These are phyloP conservation scores for Periconia sp. DNA, from an alignment of 2,329 filamentous ascomycete species.

Conservation along the genomic window DNA sequence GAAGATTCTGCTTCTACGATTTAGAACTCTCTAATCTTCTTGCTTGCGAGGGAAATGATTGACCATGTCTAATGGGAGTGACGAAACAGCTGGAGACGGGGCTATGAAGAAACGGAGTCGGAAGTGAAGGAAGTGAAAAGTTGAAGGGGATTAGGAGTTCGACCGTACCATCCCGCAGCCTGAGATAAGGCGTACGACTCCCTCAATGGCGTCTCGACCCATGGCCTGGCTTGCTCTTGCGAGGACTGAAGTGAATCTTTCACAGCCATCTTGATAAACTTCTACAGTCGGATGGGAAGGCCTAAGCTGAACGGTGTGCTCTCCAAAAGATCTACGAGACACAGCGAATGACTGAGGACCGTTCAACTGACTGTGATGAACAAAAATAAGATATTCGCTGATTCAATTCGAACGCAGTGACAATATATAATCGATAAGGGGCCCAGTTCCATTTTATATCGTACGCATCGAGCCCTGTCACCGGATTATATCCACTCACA, in stretches of 20 bases:
- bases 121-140: background rate
- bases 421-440: background rate
- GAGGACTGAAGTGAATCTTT: slow-evolving; percentile 22
- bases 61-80: background rate
- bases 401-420: background rate
- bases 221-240: slow-evolving; percentile 48
- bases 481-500: slow-evolving; percentile 1
- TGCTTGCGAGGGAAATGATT: background rate
- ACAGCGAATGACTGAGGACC: too few species aligned
- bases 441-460: background rate
- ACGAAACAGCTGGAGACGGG: background rate
- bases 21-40: slow-evolving; percentile 39
- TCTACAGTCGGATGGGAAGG: background rate
- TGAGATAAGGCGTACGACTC: slow-evolving; percentile 68
- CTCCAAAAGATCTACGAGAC: too few species aligned
- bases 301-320: background rate
- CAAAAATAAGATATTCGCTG: too few species aligned
- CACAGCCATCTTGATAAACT: slow-evolving; percentile 24
- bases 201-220: slow-evolving; percentile 72
- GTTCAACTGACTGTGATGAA: too few species aligned
- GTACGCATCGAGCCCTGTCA: slow-evolving; percentile 1
- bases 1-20: slow-evolving; percentile 67
- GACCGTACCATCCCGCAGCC: slow-evolving; percentile 69
- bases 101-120: background rate
- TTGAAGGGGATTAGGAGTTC: slow-evolving; percentile 17